These are phyloP conservation scores for Suhomyces panamericanus DNA, from an alignment of 1,139 yeast species.

Conservation along the genomic window DNA sequence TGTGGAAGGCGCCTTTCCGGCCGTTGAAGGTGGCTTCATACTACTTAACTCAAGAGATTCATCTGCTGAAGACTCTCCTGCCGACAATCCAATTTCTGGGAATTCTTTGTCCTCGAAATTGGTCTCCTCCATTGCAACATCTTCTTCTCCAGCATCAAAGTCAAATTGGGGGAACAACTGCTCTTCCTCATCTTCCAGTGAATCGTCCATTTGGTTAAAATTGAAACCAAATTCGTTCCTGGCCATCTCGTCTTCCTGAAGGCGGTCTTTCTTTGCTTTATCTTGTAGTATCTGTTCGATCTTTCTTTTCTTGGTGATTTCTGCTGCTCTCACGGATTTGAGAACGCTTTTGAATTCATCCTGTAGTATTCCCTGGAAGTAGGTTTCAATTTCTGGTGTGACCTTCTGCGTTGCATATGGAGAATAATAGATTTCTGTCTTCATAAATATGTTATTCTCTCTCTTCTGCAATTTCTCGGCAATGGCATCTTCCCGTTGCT, in stretches of 20 bases:
- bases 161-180: slow-evolving; percentile 19
- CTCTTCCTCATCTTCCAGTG: slow-evolving; percentile 25
- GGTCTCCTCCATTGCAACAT: neutral
- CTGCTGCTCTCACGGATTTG: slow-evolving; percentile 38
- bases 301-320: slow-evolving; percentile 21
- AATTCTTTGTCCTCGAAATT: neutral
- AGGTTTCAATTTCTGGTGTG: slow-evolving; percentile 27
- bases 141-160: slow-evolving; percentile 8
- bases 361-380: slow-evolving; percentile 29
- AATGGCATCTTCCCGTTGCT: slow-evolving; percentile 21
- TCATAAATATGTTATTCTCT: slow-evolving; percentile 39
- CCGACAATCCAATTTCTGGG: neutral
- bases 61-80: neutral
- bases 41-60: neutral
- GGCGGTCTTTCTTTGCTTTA: slow-evolving; percentile 24
- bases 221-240: slow-evolving; percentile 34
- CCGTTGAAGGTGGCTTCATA: neutral
- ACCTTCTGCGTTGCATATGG: slow-evolving; percentile 35
- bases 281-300: slow-evolving; percentile 25
- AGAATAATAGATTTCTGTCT: slow-evolving; percentile 46
- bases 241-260: slow-evolving; percentile 20
- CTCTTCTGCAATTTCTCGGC: slow-evolving; percentile 24
- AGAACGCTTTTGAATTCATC: slow-evolving; percentile 39
- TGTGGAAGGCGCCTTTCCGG: neutral
- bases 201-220: slow-evolving; percentile 25